A percentile compares a stretch with the other conserved stretches of the same genome.
Evolutionary conservation across 106 monocot genomes (phyloP).

Genomic region (Dioscorea dumetorum): DNA sequence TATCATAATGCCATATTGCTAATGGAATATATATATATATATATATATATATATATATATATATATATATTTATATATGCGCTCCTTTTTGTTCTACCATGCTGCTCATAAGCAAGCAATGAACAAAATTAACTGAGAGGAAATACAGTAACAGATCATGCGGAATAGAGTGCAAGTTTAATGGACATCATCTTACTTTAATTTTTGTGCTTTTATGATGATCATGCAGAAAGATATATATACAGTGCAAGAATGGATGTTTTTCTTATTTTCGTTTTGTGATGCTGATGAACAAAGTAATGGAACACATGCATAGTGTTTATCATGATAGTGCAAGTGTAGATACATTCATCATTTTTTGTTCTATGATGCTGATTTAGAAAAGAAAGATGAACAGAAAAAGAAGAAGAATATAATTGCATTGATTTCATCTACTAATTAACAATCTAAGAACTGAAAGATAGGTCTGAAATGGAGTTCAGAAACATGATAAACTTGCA

Average conservation of each 20-base stretch:
- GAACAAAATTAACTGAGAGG: neutral
- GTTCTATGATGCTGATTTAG: neutral
- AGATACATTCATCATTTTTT: too few species aligned
- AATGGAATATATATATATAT: neutral
- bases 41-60: too few species aligned
- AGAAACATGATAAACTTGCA: neutral
- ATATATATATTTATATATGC: too few species aligned
- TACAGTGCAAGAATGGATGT: neutral
- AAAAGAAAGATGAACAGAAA: neutral
- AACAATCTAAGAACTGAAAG: neutral
- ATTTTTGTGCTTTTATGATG: neutral
- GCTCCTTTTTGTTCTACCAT: neutral
- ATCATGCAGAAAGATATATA: neutral
- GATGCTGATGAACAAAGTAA: neutral
- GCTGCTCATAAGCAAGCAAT: neutral
- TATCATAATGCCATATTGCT: neutral
- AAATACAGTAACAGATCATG: neutral
- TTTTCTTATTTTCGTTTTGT: neutral
- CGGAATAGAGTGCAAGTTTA: neutral
- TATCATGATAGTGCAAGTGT: too few species aligned
- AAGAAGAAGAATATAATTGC: neutral
- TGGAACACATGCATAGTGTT: too few species aligned
- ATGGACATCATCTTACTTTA: too few species aligned
- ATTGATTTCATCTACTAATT: neutral
- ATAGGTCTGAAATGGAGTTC: neutral